phyloP scores from a whole-genome alignment of 345 rosid genomes.

The Eucalyptus brandiana region DNA sequence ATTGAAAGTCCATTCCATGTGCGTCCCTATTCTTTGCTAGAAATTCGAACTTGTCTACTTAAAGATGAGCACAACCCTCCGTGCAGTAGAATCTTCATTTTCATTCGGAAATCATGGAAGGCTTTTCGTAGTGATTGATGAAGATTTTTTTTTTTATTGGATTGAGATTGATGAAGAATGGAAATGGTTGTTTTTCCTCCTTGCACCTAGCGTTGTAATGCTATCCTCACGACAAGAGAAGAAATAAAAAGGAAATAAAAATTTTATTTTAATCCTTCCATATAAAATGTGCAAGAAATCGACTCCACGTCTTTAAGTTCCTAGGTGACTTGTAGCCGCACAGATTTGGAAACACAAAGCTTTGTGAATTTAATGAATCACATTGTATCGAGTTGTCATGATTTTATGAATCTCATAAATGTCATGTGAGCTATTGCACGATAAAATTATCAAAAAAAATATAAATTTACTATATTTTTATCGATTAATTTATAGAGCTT shows the following conservation, averaged over 20 bases:
- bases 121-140: neutral
- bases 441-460: too few relatives aligned
- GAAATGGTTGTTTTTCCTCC: too few relatives aligned
- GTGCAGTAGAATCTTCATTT: neutral
- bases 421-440: fast-evolving
- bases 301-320: too few relatives aligned
- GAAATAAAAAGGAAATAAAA: too few relatives aligned
- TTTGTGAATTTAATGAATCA: neutral
- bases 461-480: too few relatives aligned
- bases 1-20: neutral
- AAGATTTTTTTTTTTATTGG: too few relatives aligned
- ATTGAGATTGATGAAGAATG: too few relatives aligned
- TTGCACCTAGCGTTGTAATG: too few relatives aligned
- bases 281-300: neutral
- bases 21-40: neutral
- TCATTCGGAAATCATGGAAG: neutral
- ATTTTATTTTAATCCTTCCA: neutral
- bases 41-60: neutral
- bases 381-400: fast-evolving
- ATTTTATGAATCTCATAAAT: too few relatives aligned
- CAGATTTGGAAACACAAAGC: neutral
- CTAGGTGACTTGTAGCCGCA: fast-evolving
- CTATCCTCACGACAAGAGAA: too few relatives aligned
- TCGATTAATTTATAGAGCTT: too few relatives aligned
- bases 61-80: neutral